phyloP scores from a whole-genome alignment of 495 filamentous ascomycete species.

The Penicillium robsamsonii region DNA sequence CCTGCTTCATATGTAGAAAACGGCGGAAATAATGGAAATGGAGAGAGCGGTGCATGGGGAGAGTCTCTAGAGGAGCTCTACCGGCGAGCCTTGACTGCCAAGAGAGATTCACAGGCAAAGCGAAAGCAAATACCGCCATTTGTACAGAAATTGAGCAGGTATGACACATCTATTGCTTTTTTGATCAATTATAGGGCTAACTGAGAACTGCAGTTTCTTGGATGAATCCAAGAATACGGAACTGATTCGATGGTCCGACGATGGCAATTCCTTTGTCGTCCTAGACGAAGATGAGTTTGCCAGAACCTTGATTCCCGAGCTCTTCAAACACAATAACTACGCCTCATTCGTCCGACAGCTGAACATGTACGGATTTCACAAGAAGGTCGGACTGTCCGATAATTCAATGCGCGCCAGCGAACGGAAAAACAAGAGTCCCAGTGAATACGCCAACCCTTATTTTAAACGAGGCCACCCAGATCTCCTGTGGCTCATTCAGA shows the following conservation, averaged over 20 bases:
- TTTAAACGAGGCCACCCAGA: slow-evolving; percentile 93
- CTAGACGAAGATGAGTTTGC: slow-evolving; percentile 98
- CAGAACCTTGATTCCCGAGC: slow-evolving; percentile 91
- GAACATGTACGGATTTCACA: slow-evolving; percentile 99
- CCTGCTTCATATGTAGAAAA: slow-evolving; percentile 51
- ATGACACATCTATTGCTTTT: slow-evolving; percentile 19
- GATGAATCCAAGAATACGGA: slow-evolving; percentile 90
- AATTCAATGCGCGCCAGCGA: slow-evolving; percentile 98
- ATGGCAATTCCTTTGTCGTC: slow-evolving; percentile 94
- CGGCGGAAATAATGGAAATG: slow-evolving; percentile 25
- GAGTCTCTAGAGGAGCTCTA: slow-evolving; percentile 75
- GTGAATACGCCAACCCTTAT: slow-evolving; percentile 95
- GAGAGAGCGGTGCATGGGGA: slow-evolving; percentile 54
- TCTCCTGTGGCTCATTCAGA: slow-evolving; percentile 95
- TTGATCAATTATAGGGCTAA: slow-evolving; percentile 20
- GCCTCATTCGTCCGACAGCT: slow-evolving; percentile 97
- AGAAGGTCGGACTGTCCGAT: slow-evolving; percentile 93
- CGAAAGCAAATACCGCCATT: slow-evolving; percentile 96
- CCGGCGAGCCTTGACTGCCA: slow-evolving; percentile 69
- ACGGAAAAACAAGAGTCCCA: slow-evolving; percentile 93
- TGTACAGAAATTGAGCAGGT: slow-evolving; percentile 98
- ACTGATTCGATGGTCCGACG: slow-evolving; percentile 94
- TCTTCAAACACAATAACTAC: slow-evolving; percentile 99
- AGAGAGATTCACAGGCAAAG: slow-evolving; percentile 79
- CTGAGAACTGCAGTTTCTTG: slow-evolving; percentile 65